Conservation (phyloP, 441 rosid species). For the Biscutella laevigata region DNA sequence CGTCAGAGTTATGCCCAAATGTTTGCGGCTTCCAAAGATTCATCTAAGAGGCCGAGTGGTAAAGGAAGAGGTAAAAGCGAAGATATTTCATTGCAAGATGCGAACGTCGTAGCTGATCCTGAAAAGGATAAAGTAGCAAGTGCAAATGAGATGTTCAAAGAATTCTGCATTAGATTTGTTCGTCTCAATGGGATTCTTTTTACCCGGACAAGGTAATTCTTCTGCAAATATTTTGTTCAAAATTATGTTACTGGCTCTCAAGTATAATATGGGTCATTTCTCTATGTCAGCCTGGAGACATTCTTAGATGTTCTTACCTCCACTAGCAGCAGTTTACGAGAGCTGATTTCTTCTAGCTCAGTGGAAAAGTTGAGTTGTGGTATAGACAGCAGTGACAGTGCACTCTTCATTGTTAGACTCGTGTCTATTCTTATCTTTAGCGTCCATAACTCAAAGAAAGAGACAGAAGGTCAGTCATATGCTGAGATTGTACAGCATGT, state of each 20-base stretch:
- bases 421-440: slow-evolving; percentile 64
- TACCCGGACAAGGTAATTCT: slow-evolving; percentile 69
- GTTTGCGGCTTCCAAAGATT: slow-evolving; percentile 34
- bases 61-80: slow-evolving; percentile 61
- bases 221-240: not conserved
- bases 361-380: slow-evolving; percentile 65
- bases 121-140: slow-evolving; percentile 40
- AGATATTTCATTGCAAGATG: slow-evolving; percentile 39
- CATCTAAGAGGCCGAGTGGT: slow-evolving; percentile 31
- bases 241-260: slow-evolving; percentile 4
- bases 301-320: slow-evolving; percentile 62
- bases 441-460: slow-evolving; percentile 60
- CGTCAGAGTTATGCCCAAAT: slow-evolving; percentile 65
- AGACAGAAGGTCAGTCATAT: slow-evolving; percentile 75
- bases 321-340: slow-evolving; percentile 49
- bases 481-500: slow-evolving; percentile 90
- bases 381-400: slow-evolving; percentile 52
- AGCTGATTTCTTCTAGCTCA: slow-evolving; percentile 62
- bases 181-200: slow-evolving; percentile 86
- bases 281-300: slow-evolving; percentile 70
- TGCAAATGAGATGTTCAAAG: slow-evolving; percentile 39
- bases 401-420: slow-evolving; percentile 57
- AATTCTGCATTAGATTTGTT: slow-evolving; percentile 67
- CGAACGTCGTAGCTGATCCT: slow-evolving; percentile 33
- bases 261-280: not conserved